A percentile compares a stretch with the other conserved stretches of the same genome.
These are phyloP conservation scores for Pythium myriotylum DNA, from an alignment of 352 stramenopile species.

Conservation along the genomic window DNA sequence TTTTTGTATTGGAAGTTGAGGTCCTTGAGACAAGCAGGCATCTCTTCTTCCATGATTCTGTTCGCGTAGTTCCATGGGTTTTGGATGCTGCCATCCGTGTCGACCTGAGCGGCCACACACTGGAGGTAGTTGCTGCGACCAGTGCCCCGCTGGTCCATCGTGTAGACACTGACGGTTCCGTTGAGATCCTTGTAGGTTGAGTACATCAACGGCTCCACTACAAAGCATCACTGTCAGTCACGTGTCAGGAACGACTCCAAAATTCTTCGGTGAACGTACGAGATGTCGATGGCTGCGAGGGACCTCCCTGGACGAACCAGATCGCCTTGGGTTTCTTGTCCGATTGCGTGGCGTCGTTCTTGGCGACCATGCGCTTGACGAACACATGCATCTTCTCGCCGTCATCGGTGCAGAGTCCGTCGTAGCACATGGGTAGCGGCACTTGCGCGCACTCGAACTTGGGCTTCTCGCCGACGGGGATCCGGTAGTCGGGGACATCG, in stretches of 20 bases:
- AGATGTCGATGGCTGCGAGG: conserved; percentile 23
- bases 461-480: conserved; percentile 1
- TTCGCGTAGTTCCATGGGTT: not conserved
- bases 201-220: conserved; percentile 38
- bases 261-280: conserved; percentile 23
- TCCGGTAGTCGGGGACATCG: conserved; percentile 4
- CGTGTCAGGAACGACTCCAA: too few species aligned
- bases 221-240: too few species aligned
- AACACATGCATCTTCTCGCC: conserved; percentile 35
- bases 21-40: conserved; percentile 36
- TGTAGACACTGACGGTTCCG: conserved; percentile 39
- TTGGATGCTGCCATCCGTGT: conserved; percentile 8
- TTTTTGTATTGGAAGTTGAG: conserved; percentile 36
- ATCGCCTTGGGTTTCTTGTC: conserved; percentile 20
- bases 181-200: conserved; percentile 15
- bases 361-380: conserved; percentile 25
- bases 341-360: not conserved
- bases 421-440: conserved; percentile 36
- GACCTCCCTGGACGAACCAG: conserved; percentile 40
- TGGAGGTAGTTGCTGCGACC: conserved; percentile 41
- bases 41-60: conserved; percentile 16
- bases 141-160: conserved; percentile 48
- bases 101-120: conserved; percentile 37
- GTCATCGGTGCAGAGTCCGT: conserved; percentile 20
- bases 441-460: conserved; percentile 35